phyloP scores from a whole-genome alignment of 768 basidiomycete genomes.

The Glaciozyma martinii region DNA sequence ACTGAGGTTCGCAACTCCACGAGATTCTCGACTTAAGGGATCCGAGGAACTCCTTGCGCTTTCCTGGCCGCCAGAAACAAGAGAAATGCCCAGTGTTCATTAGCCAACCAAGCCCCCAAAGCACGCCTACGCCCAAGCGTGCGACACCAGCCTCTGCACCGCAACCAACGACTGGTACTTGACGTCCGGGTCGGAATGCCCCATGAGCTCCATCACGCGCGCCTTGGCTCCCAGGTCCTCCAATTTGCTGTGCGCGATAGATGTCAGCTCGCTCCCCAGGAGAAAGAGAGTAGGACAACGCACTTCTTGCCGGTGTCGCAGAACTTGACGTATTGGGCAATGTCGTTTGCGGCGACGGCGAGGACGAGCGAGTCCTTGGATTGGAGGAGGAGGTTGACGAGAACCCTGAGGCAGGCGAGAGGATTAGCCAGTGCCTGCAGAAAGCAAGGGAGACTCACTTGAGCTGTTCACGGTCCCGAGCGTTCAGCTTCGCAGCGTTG shows the following conservation, averaged over 20 bases:
- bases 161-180: conserved; percentile 84
- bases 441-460: too few relatives aligned
- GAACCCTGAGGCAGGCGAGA: conserved; percentile 55
- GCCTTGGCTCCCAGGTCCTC: conserved; percentile 76
- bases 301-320: conserved; percentile 88
- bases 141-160: conserved; percentile 53
- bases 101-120: too few relatives aligned
- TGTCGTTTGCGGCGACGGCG: conserved; percentile 79
- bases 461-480: conserved; percentile 70
- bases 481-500: conserved; percentile 77
- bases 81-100: too few relatives aligned
- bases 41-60: too few relatives aligned
- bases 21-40: too few relatives aligned
- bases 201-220: conserved; percentile 58
- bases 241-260: conserved; percentile 37
- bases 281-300: not conserved
- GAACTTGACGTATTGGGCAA: conserved; percentile 89
- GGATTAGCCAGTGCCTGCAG: too few relatives aligned
- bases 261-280: not conserved
- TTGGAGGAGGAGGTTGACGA: conserved; percentile 61
- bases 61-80: too few relatives aligned
- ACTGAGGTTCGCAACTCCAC: too few relatives aligned
- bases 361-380: conserved; percentile 68
- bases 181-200: conserved; percentile 75
- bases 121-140: not conserved